A percentile compares a stretch with the other conserved stretches of the same genome.
Evolutionary conservation across 2,329 filamentous ascomycete genomes (phyloP).

Genomic region (Nemania sp.): DNA sequence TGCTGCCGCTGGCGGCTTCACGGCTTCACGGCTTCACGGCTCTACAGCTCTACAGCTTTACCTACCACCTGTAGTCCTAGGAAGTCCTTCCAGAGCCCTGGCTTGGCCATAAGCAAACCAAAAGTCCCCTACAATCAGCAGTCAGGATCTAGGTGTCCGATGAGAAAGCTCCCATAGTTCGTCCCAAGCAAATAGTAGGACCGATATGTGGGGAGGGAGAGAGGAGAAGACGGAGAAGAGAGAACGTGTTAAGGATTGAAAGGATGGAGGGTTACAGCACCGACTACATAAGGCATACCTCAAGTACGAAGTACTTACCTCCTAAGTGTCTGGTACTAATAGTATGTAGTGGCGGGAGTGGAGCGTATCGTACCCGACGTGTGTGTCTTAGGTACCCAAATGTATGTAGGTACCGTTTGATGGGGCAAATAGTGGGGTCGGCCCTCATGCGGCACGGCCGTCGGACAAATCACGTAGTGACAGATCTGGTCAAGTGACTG

Average conservation of each 20-base stretch:
- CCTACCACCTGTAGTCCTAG: too few species aligned
- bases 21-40: not conserved
- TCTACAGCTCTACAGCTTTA: not conserved
- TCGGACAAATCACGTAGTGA: constrained; percentile 25
- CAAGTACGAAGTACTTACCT: too few species aligned
- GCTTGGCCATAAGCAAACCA: not conserved
- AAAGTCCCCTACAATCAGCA: not conserved
- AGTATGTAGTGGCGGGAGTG: too few species aligned
- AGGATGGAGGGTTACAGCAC: not conserved
- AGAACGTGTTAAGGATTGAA: not conserved
- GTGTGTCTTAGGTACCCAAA: not conserved
- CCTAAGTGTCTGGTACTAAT: too few species aligned
- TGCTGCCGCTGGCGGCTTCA: constrained; percentile 3
- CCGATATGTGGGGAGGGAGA: not conserved
- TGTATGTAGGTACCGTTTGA: too few species aligned
- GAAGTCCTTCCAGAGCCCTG: not conserved
- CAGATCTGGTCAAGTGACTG: constrained; percentile 27
- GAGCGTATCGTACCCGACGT: too few species aligned
- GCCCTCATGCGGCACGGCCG: constrained; percentile 23
- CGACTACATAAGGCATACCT: too few species aligned
- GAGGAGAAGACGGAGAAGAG: not conserved
- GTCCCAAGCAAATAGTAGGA: not conserved
- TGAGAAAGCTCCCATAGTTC: not conserved
- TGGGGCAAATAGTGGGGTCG: constrained; percentile 16
- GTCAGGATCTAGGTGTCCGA: not conserved